phyloP scores from a whole-genome alignment of 306 rosid genomes.

The Morella rubra region DNA sequence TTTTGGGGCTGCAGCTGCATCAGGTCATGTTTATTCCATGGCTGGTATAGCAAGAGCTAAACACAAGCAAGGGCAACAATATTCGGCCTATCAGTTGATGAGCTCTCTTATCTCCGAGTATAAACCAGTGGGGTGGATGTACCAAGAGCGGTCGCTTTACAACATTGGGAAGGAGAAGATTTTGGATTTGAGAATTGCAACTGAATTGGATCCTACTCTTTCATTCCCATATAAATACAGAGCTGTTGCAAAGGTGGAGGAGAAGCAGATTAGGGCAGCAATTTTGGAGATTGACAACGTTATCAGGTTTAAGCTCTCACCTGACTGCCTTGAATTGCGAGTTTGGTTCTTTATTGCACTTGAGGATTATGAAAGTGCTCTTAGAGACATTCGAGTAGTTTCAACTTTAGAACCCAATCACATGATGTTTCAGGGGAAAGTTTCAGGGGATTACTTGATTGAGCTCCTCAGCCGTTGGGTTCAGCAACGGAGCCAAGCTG shows the following conservation, averaged over 20 bases:
- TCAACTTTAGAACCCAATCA: conserved; percentile 68
- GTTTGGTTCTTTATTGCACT: conserved; percentile 68
- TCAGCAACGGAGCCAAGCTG: conserved; percentile 56
- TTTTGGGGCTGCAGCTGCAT: conserved; percentile 63
- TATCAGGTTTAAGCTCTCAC: conserved; percentile 62
- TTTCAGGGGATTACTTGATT: conserved; percentile 52
- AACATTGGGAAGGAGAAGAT: conserved; percentile 66
- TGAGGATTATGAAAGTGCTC: conserved; percentile 60
- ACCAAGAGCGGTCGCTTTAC: conserved; percentile 75
- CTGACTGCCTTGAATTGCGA: conserved; percentile 72
- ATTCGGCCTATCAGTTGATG: conserved; percentile 67
- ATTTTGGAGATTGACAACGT: conserved; percentile 61
- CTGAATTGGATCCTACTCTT: conserved; percentile 73
- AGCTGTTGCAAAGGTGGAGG: conserved; percentile 58
- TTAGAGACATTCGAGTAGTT: conserved; percentile 65
- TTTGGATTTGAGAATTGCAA: conserved; percentile 67
- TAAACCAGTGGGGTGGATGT: conserved; percentile 87
- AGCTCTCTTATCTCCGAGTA: conserved; percentile 60
- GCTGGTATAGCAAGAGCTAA: conserved; percentile 76
- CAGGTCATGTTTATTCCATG: conserved; percentile 68
- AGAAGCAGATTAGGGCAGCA: conserved; percentile 61
- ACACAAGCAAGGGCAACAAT: conserved; percentile 67
- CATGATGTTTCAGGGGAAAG: conserved; percentile 52
- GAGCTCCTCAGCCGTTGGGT: conserved; percentile 40
- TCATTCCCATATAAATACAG: conserved; percentile 67